Conservation (phyloP, 2,329 filamentous ascomycete genomes). For the Sphaerulina musiva region DNA sequence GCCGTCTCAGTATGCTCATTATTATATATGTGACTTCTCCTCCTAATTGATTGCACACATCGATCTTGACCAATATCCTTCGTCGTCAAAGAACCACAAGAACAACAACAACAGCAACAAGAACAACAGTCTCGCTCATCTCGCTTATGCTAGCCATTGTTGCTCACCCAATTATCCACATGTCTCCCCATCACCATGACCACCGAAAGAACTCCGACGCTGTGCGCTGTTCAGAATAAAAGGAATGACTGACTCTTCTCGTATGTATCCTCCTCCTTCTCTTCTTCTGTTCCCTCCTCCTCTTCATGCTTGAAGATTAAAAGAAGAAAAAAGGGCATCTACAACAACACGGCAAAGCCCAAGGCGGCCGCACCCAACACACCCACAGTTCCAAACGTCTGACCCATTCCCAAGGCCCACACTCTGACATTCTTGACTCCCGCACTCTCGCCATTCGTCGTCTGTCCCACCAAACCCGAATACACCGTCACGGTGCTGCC, state of each 20-base stretch:
- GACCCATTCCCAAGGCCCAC: conserved; percentile 47
- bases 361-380: conserved; percentile 51
- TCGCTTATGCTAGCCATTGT: too few species aligned
- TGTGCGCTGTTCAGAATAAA: neutral
- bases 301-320: neutral
- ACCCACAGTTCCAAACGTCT: conserved; percentile 51
- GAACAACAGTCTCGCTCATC: too few species aligned
- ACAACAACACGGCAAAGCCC: conserved; percentile 47
- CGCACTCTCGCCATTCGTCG: conserved; percentile 23
- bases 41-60: too few species aligned
- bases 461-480: conserved; percentile 39
- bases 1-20: too few species aligned
- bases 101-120: too few species aligned
- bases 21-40: too few species aligned
- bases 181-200: too few species aligned
- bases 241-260: neutral
- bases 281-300: neutral
- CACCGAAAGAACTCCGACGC: neutral
- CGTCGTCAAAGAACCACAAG: too few species aligned
- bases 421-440: conserved; percentile 24
- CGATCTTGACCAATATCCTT: too few species aligned
- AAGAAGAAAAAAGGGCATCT: neutral
- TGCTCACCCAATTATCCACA: too few species aligned
- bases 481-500: conserved; percentile 36
- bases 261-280: neutral